Conservation (phyloP, 352 stramenopile genomes). For the Phytopythium delawarense region DNA sequence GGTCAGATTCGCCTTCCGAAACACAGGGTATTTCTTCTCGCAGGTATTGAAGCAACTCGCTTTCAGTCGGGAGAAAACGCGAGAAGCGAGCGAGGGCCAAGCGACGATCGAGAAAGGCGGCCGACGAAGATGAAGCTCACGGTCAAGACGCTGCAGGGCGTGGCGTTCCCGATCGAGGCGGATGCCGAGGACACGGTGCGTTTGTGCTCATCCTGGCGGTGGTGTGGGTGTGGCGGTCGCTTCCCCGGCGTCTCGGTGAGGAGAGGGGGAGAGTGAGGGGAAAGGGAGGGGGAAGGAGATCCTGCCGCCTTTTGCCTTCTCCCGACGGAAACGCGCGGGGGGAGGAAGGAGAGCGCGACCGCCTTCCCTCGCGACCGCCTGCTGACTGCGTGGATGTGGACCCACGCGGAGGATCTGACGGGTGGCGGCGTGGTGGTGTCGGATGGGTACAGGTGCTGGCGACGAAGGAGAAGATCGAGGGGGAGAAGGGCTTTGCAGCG, state of each 20-base stretch:
- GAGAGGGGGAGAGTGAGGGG: constrained; percentile 4
- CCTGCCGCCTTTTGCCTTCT: not conserved
- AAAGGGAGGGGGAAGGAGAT: not conserved
- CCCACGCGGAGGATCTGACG: not conserved
- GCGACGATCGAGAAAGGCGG: not conserved
- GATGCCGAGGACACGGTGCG: constrained; percentile 69
- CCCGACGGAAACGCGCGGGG: not conserved
- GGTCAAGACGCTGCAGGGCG: constrained; percentile 83
- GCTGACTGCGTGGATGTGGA: not conserved
- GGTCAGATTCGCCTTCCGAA: too few species aligned
- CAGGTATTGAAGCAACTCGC: not conserved
- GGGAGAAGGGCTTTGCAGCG: constrained; percentile 61
- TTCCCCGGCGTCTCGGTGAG: not conserved
- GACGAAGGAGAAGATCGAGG: constrained; percentile 82
- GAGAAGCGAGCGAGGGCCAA: not conserved
- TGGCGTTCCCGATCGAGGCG: constrained; percentile 73
- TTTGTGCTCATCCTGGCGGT: not conserved
- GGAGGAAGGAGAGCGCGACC: not conserved
- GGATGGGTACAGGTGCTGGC: constrained; percentile 42
- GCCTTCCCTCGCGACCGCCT: not conserved
- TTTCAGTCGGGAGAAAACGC: constrained; percentile 1
- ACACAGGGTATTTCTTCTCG: too few species aligned
- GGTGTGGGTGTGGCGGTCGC: not conserved
- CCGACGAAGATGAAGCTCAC: constrained; percentile 72
- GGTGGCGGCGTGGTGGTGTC: constrained; percentile 8